A percentile compares a stretch with the other conserved stretches of the same genome.
Evolutionary conservation across 805 yeast species (phyloP).

Genomic region (Ogataea nitratoaversa): DNA sequence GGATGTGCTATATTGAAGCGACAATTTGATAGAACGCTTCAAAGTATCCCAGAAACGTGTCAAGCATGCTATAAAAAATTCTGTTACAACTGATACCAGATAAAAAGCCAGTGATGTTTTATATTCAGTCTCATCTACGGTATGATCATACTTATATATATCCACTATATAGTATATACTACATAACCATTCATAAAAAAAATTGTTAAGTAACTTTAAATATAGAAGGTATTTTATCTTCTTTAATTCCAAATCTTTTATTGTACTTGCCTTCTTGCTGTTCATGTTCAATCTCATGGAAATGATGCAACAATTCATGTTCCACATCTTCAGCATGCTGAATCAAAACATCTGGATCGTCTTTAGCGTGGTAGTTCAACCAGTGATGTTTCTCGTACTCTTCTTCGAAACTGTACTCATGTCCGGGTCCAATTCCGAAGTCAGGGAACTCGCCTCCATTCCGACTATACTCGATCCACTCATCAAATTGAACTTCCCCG

Average conservation of each 20-base stretch:
- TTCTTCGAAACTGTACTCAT: constrained; percentile 87
- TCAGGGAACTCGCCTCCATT: constrained; percentile 80
- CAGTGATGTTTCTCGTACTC: constrained; percentile 96
- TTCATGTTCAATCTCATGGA: constrained; percentile 71
- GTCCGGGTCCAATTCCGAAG: constrained; percentile 81
- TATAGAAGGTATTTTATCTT: constrained; percentile 18
- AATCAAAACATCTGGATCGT: constrained; percentile 75
- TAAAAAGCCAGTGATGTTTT: no score
- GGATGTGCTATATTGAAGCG: constrained; percentile 57
- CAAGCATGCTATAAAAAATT: constrained; percentile 33
- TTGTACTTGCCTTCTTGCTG: constrained; percentile 8
- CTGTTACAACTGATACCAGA: constrained; percentile 39
- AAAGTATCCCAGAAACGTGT: constrained; percentile 30
- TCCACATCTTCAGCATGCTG: constrained; percentile 89
- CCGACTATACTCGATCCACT: constrained; percentile 59
- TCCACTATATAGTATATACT: no score
- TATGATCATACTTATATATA: not conserved
- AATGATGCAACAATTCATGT: constrained; percentile 80
- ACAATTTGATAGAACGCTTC: constrained; percentile 37
- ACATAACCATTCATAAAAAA: not conserved
- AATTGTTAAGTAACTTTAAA: constrained; percentile 9
- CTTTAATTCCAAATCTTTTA: constrained; percentile 15
- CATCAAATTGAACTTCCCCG: constrained; percentile 59
- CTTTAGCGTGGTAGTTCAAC: constrained; percentile 70
- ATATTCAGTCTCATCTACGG: no score